Evolutionary conservation across 306 rosid species (phyloP), one percentile per base, ranked within the genome.

Genomic region (Sindora glabra): DNA sequence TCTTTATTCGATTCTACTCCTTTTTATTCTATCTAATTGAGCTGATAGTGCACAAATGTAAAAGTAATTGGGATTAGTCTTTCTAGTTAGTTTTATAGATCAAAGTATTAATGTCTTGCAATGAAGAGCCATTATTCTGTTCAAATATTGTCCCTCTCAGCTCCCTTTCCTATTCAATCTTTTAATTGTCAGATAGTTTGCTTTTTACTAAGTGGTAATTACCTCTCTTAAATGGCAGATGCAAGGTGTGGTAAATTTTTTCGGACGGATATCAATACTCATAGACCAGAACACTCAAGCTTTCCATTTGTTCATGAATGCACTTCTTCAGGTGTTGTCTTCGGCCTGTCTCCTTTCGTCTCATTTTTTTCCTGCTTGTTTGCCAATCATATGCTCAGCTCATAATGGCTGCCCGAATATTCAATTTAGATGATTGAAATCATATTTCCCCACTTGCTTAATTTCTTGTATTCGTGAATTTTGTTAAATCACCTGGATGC

Each of bases 251-350:
- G 99, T 92, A 37, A 86, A 73, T 74, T 92, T 82, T 76, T 92
- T 92, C 38, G 97, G 99, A 64, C 92, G 99, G 64, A 80, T 92
- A 72, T 76, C 99, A 61, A 84, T 92, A 62, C 99, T 92, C 38
- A 80, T 92, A 47, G 99, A 92, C 60, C 99, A 92, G 74, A 92
- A 92, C 66, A 92, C 99, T 10, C 99, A 92, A 76, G 99, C 99
- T 38, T 78, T 92, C 76, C 97, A 92, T 74, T 11, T 92, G 85
- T 92, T 92, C 81, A 89, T 92, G 97, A 78, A 89, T 8, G 99
- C 99, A 53, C 77, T 92, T 57, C 97, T 92, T 71, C 99, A 92
- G 99, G 99, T 92, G 46, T 71, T 55, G 11, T 47, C 34, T 65
- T 66, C 67, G 2, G 59, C 52, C 40, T 25, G 26, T 53, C 18